phyloP scores from a whole-genome alignment of 352 stramenopile species.

The Globisporangium lucens region DNA sequence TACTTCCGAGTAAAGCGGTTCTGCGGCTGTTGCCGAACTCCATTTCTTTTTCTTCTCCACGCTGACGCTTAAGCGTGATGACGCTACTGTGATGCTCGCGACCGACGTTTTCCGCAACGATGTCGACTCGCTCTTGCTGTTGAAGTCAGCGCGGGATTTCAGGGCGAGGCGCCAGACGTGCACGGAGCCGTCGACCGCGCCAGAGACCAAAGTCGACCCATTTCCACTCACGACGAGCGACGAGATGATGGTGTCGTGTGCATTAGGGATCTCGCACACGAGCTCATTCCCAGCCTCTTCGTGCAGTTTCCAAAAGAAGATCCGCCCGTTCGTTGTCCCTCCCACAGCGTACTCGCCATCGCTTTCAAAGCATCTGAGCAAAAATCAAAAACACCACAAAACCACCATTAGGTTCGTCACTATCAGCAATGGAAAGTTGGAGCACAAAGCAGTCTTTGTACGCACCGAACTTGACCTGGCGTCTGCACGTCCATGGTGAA shows the following conservation, averaged over 20 bases:
- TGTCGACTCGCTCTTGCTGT: conserved; percentile 7
- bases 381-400: neutral
- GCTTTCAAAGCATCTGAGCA: conserved; percentile 55
- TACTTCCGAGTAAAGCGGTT: neutral
- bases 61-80: neutral
- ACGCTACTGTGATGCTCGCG: neutral
- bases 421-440: neutral
- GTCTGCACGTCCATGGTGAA: conserved; percentile 48
- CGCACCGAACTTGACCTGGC: conserved; percentile 48
- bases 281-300: conserved; percentile 34
- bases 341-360: conserved; percentile 70
- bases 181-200: conserved; percentile 54
- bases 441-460: neutral
- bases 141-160: neutral
- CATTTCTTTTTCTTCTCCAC: neutral
- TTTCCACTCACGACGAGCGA: conserved; percentile 51
- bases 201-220: conserved; percentile 58
- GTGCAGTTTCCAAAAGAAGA: conserved; percentile 73
- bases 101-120: conserved; percentile 8
- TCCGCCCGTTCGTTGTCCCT: conserved; percentile 51
- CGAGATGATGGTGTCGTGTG: conserved; percentile 61
- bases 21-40: neutral
- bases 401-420: neutral
- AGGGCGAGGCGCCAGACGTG: conserved; percentile 50
- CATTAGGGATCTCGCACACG: conserved; percentile 59